Conservation (phyloP, 2,329 filamentous ascomycete genomes). For the Fusarium musae region DNA sequence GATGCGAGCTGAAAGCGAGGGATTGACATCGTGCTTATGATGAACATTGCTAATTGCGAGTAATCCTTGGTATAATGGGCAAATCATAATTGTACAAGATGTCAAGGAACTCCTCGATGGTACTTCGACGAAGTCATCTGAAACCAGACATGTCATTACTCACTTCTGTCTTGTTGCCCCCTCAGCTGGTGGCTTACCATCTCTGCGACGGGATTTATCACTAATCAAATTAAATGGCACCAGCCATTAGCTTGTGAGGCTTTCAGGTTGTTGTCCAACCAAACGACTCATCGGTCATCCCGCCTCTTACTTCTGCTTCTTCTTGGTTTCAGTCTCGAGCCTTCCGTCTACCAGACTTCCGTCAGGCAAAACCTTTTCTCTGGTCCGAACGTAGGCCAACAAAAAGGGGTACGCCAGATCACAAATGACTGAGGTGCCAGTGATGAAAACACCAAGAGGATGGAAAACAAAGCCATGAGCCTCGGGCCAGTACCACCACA, state of each 20-base stretch:
- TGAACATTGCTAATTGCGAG: not conserved
- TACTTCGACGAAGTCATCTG: not conserved
- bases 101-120: not conserved
- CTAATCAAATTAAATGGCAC: not conserved
- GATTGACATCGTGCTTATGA: not conserved
- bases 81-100: not conserved
- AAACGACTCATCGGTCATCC: not conserved
- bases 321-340: slow-evolving; percentile 13
- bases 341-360: slow-evolving; percentile 49
- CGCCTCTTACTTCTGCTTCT: slow-evolving; percentile 33
- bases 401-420: slow-evolving; percentile 59
- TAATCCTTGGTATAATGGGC: not conserved
- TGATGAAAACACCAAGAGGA: slow-evolving; percentile 56
- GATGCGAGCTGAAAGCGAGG: not conserved
- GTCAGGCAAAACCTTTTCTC: slow-evolving; percentile 52
- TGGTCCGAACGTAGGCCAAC: slow-evolving; percentile 53
- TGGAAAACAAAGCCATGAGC: slow-evolving; percentile 59
- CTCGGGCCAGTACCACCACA: slow-evolving; percentile 64
- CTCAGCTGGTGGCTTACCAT: not conserved
- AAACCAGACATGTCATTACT: slow-evolving; percentile 8
- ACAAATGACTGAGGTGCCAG: slow-evolving; percentile 52
- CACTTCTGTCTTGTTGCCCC: not conserved
- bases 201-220: not conserved
- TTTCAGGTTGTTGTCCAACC: not conserved
- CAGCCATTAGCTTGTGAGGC: not conserved